Base-by-base conservation (phyloP, 495 filamentous ascomycete genomes). In the Chaetomium cochliodes region DNA sequence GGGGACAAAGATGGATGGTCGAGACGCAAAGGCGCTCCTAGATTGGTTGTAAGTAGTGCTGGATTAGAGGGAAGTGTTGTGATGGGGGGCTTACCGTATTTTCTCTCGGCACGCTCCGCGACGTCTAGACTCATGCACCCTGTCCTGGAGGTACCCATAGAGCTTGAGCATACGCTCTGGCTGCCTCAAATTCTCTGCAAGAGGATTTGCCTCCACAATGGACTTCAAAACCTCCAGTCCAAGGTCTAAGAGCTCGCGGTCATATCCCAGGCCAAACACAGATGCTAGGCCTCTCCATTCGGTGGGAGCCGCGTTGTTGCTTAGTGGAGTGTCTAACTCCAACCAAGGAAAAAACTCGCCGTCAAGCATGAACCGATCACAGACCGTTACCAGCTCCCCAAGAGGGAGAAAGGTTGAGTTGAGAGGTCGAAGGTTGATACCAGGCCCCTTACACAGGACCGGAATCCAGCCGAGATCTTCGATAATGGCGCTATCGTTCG, bases 341-440 rank as follows among this genome's bases (percentile, higher is more conserved):
- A 51, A 51, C 49, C 49, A 51, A 25, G 49, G 49, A 13, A 51
- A 51, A 7, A 51, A 51, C 49, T 51, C 49, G 20, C 49, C 49
- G 20, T 51, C 20, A 25, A 51, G 49, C 49, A 51, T 51, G 23
- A 51, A 51, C 23, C 22, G 23, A 51, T 25, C 20, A 25, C 49
- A 51, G 20, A 51, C 20, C 49, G 49, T 51, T 20, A 51, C 49
- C 23, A 51, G 49, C 20, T 51, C 49, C 13, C 49, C 13, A 25
- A 51, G 0, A 5, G 49, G 49, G 49, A 51, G 49, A 25, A 25
- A 51, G 20, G 49, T 51, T 51, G 49, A 51, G 49, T 25, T 51
- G 20, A 51, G 23, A 25, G 49, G 49, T 51, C 49, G 49, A 25
- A 51, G 20, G 22, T 51, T 51, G 23, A 51, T 51, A 51, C 49